Conservation (phyloP, 2,329 filamentous ascomycete species). For the Claviceps fusiformis region DNA sequence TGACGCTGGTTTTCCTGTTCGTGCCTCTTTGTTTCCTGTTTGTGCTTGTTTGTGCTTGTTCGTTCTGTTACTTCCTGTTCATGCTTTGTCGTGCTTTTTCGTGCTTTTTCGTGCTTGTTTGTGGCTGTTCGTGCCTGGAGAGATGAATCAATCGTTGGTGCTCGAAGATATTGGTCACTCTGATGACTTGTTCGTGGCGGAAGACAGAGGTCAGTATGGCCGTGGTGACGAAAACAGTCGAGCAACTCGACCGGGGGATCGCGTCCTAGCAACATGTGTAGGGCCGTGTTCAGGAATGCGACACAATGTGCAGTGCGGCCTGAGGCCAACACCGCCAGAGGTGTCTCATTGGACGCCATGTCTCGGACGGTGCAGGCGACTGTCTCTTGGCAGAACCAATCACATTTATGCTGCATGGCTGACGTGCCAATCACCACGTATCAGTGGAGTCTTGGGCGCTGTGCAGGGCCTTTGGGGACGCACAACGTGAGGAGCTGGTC, state of each 20-base stretch:
- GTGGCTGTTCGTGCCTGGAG: not conserved
- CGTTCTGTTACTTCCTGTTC: too few relatives aligned
- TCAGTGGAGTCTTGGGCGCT: too few relatives aligned
- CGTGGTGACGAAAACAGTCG: slow-evolving; percentile 8
- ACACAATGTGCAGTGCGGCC: slow-evolving; percentile 6
- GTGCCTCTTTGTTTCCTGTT: too few relatives aligned
- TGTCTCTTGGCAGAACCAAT: slow-evolving; percentile 5
- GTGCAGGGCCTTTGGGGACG: too few relatives aligned
- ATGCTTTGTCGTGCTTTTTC: not conserved
- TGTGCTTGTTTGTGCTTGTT: too few relatives aligned
- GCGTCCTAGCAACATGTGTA: slow-evolving; percentile 9
- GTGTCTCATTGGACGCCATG: slow-evolving; percentile 8
- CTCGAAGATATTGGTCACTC: too few relatives aligned
- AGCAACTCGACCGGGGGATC: slow-evolving; percentile 3
- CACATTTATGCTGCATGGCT: not conserved
- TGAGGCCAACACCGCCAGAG: slow-evolving; percentile 4
- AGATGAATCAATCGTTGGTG: too few relatives aligned
- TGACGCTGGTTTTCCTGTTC: too few relatives aligned
- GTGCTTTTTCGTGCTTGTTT: slow-evolving; percentile 5
- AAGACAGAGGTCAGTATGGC: slow-evolving; percentile 3
- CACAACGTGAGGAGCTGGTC: too few relatives aligned
- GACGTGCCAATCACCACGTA: not conserved
- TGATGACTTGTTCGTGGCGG: not conserved
- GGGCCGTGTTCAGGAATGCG: not conserved
- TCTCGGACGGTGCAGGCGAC: not conserved